Evolutionary conservation across 345 rosid species (phyloP).

Genomic region (Isatis tinctoria): DNA sequence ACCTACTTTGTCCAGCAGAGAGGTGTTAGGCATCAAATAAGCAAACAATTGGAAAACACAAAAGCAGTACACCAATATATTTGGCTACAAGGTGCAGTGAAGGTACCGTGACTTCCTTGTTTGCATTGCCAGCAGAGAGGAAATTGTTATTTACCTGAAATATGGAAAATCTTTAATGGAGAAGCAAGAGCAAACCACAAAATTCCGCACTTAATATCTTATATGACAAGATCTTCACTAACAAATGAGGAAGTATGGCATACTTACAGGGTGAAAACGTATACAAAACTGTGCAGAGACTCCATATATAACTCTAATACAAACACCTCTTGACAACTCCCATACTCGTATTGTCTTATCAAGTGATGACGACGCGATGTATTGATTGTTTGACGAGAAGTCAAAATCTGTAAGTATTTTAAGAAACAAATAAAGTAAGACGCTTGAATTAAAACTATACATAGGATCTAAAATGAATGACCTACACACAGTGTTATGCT

Average conservation of each 20-base stretch:
- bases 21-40: constrained; percentile 18
- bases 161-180: background rate
- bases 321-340: constrained; percentile 87
- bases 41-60: background rate
- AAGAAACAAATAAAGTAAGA: constrained; percentile 17
- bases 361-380: constrained; percentile 83
- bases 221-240: constrained; percentile 16
- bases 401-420: constrained; percentile 73
- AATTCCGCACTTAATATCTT: background rate
- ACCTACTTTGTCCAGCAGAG: constrained; percentile 48
- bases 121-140: constrained; percentile 85
- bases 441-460: background rate
- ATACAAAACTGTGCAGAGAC: constrained; percentile 80
- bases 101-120: constrained; percentile 84
- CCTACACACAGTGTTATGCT: too few species aligned
- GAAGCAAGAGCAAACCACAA: constrained; percentile 4
- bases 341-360: constrained; percentile 98
- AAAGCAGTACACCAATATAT: background rate
- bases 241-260: background rate
- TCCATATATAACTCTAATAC: constrained; percentile 95
- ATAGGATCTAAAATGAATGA: background rate
- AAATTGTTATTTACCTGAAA: constrained; percentile 91
- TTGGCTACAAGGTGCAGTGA: constrained; percentile 21
- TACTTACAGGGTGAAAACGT: constrained; percentile 94
- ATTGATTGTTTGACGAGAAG: constrained; percentile 96